These are phyloP conservation scores for Auriscalpium vulgare DNA, from an alignment of 768 basidiomycete genomes.

Conservation along the genomic window DNA sequence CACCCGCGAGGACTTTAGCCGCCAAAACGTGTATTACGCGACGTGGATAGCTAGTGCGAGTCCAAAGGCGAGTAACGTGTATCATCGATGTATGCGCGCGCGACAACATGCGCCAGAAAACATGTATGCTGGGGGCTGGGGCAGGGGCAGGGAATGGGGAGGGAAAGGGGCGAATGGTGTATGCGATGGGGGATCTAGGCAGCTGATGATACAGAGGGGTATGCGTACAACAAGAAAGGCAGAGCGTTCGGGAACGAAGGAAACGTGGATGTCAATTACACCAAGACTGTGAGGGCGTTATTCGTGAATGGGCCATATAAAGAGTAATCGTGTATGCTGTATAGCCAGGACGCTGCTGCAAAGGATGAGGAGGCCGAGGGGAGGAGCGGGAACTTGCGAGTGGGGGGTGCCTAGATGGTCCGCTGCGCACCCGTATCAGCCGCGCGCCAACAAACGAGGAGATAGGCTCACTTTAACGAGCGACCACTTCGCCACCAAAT, in stretches of 20 bases:
- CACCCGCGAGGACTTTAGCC: too few relatives aligned
- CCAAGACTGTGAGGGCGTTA: not conserved
- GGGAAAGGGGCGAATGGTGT: not conserved
- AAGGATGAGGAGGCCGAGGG: not conserved
- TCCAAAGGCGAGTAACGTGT: too few relatives aligned
- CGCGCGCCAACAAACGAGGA: too few relatives aligned
- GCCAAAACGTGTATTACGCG: too few relatives aligned
- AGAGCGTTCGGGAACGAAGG: not conserved
- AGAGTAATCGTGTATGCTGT: not conserved
- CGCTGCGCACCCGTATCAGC: not conserved
- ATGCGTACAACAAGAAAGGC: not conserved
- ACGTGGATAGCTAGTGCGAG: too few relatives aligned
- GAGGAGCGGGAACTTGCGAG: not conserved
- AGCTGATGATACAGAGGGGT: not conserved
- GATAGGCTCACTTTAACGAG: slow-evolving; percentile 53
- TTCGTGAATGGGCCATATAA: too few relatives aligned
- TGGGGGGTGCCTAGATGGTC: not conserved
- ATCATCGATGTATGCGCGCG: too few relatives aligned
- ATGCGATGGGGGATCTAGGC: not conserved
- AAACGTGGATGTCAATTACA: not conserved
- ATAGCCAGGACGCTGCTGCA: not conserved
- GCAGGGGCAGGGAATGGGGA: not conserved
- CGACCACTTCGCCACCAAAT: slow-evolving; percentile 69
- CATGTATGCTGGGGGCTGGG: not conserved
- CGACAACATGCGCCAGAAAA: not conserved